A percentile compares a stretch with the other conserved stretches of the same genome.
Conservation (phyloP, 495 filamentous ascomycete genomes). For the Apodospora peruviana region DNA sequence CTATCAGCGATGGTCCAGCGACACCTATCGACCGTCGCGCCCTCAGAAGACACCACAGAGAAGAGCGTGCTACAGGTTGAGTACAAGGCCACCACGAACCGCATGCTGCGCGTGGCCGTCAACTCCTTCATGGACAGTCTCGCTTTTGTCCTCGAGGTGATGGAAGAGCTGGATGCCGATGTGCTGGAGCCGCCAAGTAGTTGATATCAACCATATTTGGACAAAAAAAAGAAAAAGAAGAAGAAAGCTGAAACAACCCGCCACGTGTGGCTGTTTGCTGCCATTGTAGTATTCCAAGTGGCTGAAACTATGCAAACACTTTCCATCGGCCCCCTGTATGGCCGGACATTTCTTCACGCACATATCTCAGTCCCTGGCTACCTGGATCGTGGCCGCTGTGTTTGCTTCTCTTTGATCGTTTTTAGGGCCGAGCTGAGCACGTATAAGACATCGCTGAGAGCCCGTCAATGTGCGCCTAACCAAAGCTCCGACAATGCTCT, state of each 20-base stretch:
- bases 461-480: too few relatives aligned
- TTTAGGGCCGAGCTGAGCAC: too few relatives aligned
- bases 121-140: constrained; percentile 97
- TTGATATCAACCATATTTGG: too few relatives aligned
- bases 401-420: too few relatives aligned
- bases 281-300: neutral
- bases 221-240: neutral
- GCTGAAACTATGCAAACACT: too few relatives aligned
- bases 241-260: too few relatives aligned
- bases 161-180: constrained; percentile 86
- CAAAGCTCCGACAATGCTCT: too few relatives aligned
- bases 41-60: constrained; percentile 26
- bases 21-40: constrained; percentile 51
- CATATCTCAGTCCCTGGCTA: too few relatives aligned
- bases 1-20: constrained; percentile 78
- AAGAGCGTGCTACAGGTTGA: constrained; percentile 61
- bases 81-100: constrained; percentile 86
- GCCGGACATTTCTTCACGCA: too few relatives aligned
- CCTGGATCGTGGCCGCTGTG: too few relatives aligned
- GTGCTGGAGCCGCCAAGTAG: constrained; percentile 50
- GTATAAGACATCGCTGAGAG: too few relatives aligned
- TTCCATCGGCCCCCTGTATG: neutral
- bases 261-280: too few relatives aligned
- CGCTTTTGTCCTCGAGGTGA: constrained; percentile 73
- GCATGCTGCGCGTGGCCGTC: constrained; percentile 93